Conservation (phyloP, 2,329 filamentous ascomycete genomes). For the Talaromyces albobiverticillius region DNA sequence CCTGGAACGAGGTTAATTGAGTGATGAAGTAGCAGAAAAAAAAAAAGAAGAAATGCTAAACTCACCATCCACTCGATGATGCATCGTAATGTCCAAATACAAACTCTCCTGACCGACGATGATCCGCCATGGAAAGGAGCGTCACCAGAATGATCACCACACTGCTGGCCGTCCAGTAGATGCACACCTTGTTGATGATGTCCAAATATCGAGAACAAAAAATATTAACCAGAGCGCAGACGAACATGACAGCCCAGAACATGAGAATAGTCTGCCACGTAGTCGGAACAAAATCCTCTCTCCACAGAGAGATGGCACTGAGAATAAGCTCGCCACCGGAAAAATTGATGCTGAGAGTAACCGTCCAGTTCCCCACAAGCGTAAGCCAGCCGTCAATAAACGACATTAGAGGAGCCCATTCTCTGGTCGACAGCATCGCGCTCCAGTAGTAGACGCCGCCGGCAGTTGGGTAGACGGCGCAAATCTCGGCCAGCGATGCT, state of each 20-base stretch:
- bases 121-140: constrained; percentile 59
- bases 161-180: constrained; percentile 66
- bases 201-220: constrained; percentile 63
- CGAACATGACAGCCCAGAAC: constrained; percentile 69
- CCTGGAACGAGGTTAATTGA: constrained; percentile 30
- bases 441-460: constrained; percentile 71
- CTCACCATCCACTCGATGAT: constrained; percentile 60
- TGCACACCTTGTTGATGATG: constrained; percentile 69
- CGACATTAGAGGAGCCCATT: constrained; percentile 65
- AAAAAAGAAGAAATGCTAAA: neutral
- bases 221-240: constrained; percentile 64
- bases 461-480: constrained; percentile 65
- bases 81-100: constrained; percentile 69
- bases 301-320: constrained; percentile 65
- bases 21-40: constrained; percentile 11
- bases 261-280: constrained; percentile 67
- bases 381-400: constrained; percentile 72
- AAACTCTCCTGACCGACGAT: constrained; percentile 58
- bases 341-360: constrained; percentile 66
- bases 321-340: constrained; percentile 68
- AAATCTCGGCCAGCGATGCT: constrained; percentile 66
- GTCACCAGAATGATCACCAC: constrained; percentile 67
- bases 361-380: constrained; percentile 71
- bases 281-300: constrained; percentile 66
- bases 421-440: constrained; percentile 63